Conservation (phyloP, 345 rosid genomes). For the Aquilaria malaccensis region DNA sequence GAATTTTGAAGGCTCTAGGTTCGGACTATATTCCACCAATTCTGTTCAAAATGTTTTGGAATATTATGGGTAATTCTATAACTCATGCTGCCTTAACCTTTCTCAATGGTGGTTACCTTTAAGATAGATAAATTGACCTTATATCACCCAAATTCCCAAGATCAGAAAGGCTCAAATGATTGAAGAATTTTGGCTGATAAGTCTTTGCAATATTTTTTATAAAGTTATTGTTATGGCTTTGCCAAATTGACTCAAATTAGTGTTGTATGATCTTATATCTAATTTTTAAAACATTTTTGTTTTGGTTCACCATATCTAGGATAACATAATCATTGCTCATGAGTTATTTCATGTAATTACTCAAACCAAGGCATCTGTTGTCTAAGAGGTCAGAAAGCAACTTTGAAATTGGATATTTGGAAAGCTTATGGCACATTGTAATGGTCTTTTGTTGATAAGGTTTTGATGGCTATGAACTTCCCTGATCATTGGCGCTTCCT, state of each 20-base stretch:
- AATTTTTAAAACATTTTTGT: not conserved
- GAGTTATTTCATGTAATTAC: not conserved
- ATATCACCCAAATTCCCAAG: not conserved
- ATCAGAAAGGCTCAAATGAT: not conserved
- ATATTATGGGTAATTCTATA: not conserved
- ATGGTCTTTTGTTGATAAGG: too few species aligned
- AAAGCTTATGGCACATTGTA: too few species aligned
- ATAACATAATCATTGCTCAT: not conserved
- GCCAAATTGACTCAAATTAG: too few species aligned
- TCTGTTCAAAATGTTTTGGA: not conserved
- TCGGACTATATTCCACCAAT: too few species aligned
- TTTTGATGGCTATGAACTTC: too few species aligned
- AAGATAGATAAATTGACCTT: not conserved
- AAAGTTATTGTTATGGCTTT: too few species aligned
- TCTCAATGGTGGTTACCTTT: not conserved
- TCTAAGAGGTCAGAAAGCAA: too few species aligned
- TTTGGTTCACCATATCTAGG: not conserved
- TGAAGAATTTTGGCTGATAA: not conserved
- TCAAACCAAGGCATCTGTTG: not conserved
- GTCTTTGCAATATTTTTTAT: not conserved
- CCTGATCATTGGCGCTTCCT: too few species aligned
- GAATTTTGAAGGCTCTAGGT: too few species aligned
- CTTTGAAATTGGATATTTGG: too few species aligned
- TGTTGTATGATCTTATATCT: too few species aligned
- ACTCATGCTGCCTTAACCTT: not conserved